A percentile compares a stretch with the other conserved stretches of the same genome.
phyloP scores from a whole-genome alignment of 805 yeast genomes.

The Kregervanrija pseudodelftensis region DNA sequence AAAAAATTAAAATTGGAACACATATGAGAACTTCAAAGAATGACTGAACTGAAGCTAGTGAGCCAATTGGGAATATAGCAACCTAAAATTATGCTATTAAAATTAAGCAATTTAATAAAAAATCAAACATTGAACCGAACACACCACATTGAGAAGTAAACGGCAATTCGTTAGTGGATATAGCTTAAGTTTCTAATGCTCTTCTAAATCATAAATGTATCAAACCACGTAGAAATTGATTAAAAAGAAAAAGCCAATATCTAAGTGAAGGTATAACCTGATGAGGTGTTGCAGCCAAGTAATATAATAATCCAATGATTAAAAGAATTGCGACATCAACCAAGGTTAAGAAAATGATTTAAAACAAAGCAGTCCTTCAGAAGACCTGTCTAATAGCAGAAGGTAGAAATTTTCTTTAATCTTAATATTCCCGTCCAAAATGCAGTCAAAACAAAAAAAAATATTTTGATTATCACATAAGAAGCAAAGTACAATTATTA shows the following conservation, averaged over 20 bases:
- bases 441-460: too few relatives aligned
- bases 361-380: constrained; percentile 56
- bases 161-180: constrained; percentile 56
- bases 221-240: constrained; percentile 68
- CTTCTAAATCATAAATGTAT: constrained; percentile 65
- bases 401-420: constrained; percentile 51
- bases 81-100: constrained; percentile 75
- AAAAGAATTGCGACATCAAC: constrained; percentile 51
- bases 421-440: too few relatives aligned
- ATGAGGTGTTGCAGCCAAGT: constrained; percentile 50
- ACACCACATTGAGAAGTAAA: constrained; percentile 62
- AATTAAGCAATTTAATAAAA: constrained; percentile 47
- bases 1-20: constrained; percentile 49
- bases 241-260: constrained; percentile 63
- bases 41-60: constrained; percentile 37
- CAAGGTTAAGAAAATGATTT: constrained; percentile 44
- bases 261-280: constrained; percentile 61
- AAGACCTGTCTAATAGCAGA: constrained; percentile 58
- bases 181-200: constrained; percentile 58
- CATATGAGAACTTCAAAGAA: constrained; percentile 64
- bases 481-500: too few relatives aligned
- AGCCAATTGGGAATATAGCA: constrained; percentile 63
- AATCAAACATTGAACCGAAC: constrained; percentile 57
- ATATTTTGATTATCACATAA: too few relatives aligned
- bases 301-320: constrained; percentile 49